Base-by-base conservation (phyloP, 805 yeast genomes). In the Kodamaea nitidulidarum region DNA sequence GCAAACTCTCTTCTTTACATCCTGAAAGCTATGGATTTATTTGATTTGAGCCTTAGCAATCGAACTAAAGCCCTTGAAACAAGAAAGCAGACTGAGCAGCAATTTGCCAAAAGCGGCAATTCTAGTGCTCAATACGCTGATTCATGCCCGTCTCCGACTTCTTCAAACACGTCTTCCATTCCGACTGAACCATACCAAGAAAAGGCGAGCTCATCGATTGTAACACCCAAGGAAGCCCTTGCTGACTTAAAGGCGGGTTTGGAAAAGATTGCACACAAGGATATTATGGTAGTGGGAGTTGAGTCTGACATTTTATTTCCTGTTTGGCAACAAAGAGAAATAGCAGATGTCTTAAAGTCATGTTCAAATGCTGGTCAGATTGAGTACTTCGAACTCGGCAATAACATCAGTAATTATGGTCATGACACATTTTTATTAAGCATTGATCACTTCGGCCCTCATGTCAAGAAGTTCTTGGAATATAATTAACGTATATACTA, bases 1-100 rank as follows among this genome's bases (percentile, higher is more conserved):
- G 84, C 97, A 25, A 88, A 88, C 58, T 88, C 96, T 4, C 73
- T 90, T 50, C 69, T 88, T 36, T 88, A 90, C 58, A 78, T 90
- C 9, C 84, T 90, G 44, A 90, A 90, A 60, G 96, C 96, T 1
- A 90, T 90, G 97, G 97, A 90, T 58, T 64, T 90, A 54, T 90
- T 90, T 61, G 96, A 90, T 56, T 63, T 90, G 50, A 84, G 95
- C 4, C 37, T 40, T 2, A 49, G 52, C 5, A 76, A 75, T 52
- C 60, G 78, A 46, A 31, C 50, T 1, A 61, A 63, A 38, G 84
- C 86, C 1, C 24, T 24, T 1, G 45, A 47, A 2, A 65, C 69
- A 24, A 63, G 84, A 47, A 17, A 36, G 11, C 64, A 60, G 43
- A 64, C 76, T 7, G 41, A 38, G 20, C 20, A 33, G 10, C 26